Evolutionary conservation across 768 basidiomycete species (phyloP).

Genomic region (Chiua virens): DNA sequence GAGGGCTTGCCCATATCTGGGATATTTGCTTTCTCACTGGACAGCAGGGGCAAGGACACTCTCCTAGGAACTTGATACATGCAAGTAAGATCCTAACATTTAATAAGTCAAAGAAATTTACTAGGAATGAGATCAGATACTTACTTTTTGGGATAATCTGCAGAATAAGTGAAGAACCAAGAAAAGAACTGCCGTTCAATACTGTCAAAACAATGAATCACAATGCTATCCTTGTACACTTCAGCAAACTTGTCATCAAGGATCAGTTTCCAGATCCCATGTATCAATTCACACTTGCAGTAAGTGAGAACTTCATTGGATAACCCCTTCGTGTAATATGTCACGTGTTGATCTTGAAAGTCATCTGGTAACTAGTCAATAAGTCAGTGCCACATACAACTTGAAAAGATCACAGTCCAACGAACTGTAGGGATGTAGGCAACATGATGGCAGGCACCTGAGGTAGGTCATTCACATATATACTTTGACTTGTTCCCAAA

Average conservation of each 20-base stretch:
- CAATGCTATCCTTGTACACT: slow-evolving; percentile 16
- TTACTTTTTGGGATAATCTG: slow-evolving; percentile 29
- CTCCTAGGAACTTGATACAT: slow-evolving; percentile 22
- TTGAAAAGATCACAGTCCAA: no score
- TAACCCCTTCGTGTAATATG: not conserved
- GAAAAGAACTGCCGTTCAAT: slow-evolving; percentile 14
- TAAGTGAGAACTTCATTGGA: slow-evolving; percentile 12
- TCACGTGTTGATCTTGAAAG: not conserved
- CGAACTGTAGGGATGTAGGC: not conserved
- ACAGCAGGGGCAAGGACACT: slow-evolving; percentile 29
- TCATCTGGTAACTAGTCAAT: not conserved
- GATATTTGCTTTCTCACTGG: slow-evolving; percentile 13
- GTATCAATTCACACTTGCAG: slow-evolving; percentile 18
- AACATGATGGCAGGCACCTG: not conserved
- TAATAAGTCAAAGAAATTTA: no score
- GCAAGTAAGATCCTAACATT: slow-evolving; percentile 21
- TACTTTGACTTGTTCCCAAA: slow-evolving; percentile 13
- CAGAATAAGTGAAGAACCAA: slow-evolving; percentile 19
- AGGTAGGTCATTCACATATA: not conserved
- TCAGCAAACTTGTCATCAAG: not conserved
- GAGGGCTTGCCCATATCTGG: slow-evolving; percentile 6
- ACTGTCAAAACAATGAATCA: slow-evolving; percentile 16
- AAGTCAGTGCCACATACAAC: no score
- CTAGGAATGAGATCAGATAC: no score
- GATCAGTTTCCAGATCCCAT: not conserved